Conservation (phyloP, 495 filamentous ascomycete genomes). For the Penicillium diatomitis region DNA sequence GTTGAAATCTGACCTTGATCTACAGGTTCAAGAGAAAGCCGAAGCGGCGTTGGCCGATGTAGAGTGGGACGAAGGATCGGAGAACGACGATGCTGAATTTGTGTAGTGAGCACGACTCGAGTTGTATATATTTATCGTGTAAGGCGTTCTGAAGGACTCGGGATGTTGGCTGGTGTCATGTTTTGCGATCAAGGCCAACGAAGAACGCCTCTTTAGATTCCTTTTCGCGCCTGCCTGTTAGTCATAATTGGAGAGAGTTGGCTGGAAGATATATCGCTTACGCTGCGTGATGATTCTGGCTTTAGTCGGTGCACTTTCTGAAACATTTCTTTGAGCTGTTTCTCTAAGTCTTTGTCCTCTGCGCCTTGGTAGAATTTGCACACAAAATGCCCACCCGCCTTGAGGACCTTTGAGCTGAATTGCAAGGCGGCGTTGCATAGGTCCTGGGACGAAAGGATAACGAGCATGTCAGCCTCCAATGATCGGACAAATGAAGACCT, state of each 20-base stretch:
- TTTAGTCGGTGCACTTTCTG: constrained; percentile 73
- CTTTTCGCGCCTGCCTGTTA: constrained; percentile 33
- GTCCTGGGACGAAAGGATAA: constrained; percentile 45
- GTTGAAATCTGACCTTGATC: constrained; percentile 13
- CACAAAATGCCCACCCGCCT: constrained; percentile 73
- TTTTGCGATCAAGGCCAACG: constrained; percentile 55
- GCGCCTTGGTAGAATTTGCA: constrained; percentile 95
- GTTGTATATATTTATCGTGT: background rate
- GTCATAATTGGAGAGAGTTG: background rate
- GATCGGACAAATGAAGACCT: background rate
- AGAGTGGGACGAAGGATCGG: constrained; percentile 52
- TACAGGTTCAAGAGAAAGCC: constrained; percentile 61
- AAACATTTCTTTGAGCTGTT: constrained; percentile 63
- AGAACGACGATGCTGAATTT: constrained; percentile 34
- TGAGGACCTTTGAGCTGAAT: constrained; percentile 80
- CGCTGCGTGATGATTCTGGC: constrained; percentile 78
- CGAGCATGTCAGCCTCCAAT: too few species aligned
- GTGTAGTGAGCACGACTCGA: constrained; percentile 5
- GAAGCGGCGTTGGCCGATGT: constrained; percentile 55
- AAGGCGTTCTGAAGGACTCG: background rate
- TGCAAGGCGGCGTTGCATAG: constrained; percentile 75
- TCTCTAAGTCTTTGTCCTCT: constrained; percentile 73
- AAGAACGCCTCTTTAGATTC: constrained; percentile 89
- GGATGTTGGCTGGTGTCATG: constrained; percentile 3
- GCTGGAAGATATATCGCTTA: constrained; percentile 33